A percentile compares a stretch with the other conserved stretches of the same genome.
These are phyloP conservation scores for Penicillium glabrum DNA, from an alignment of 2,329 filamentous ascomycete species.

Conservation along the genomic window DNA sequence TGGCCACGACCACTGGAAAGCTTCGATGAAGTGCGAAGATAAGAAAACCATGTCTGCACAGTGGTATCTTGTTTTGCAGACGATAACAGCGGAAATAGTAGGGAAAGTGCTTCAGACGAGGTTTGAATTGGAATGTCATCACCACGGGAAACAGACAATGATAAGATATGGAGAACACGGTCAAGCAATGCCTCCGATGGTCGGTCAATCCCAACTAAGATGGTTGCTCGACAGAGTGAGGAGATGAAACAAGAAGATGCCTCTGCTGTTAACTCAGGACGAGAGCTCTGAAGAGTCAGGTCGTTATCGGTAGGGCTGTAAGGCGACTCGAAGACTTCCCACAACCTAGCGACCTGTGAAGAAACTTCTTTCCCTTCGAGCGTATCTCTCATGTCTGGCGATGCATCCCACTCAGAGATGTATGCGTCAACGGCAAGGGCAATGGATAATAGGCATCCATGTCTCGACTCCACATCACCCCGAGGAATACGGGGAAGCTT, in stretches of 20 bases:
- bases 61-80: constrained; percentile 32
- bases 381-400: constrained; percentile 17
- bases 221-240: constrained; percentile 35
- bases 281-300: constrained; percentile 38
- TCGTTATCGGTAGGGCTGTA: constrained; percentile 37
- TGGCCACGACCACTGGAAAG: constrained; percentile 44
- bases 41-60: constrained; percentile 41
- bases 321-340: constrained; percentile 39
- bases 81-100: constrained; percentile 41
- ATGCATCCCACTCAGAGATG: constrained; percentile 17
- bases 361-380: constrained; percentile 28
- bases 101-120: constrained; percentile 40
- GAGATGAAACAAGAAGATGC: constrained; percentile 40
- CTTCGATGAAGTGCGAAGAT: constrained; percentile 37
- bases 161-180: constrained; percentile 33
- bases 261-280: constrained; percentile 45
- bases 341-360: constrained; percentile 31
- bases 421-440: constrained; percentile 39
- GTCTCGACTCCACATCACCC: constrained; percentile 43
- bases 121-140: constrained; percentile 43
- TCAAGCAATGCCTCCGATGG: constrained; percentile 28
- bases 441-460: constrained; percentile 45
- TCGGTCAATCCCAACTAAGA: constrained; percentile 6
- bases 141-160: constrained; percentile 40
- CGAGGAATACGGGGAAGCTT: constrained; percentile 39